These are phyloP conservation scores for Inga leiocalycina DNA, from an alignment of 306 rosid species.

Conservation along the genomic window DNA sequence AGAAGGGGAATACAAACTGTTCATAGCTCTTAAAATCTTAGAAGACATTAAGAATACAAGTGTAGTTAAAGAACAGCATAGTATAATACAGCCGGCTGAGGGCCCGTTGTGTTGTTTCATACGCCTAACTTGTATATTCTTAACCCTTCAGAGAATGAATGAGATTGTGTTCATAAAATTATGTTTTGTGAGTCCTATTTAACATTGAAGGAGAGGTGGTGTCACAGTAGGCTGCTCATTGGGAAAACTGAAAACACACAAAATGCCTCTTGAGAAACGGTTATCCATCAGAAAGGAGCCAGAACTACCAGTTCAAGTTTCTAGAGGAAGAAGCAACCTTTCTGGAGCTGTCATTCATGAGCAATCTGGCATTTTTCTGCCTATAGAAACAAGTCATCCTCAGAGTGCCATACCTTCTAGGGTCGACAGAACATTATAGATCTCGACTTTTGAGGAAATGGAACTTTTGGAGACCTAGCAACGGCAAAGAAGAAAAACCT, in stretches of 20 bases:
- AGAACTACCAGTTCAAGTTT: neutral
- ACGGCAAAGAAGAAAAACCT: neutral
- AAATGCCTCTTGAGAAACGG: neutral
- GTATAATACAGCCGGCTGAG: neutral
- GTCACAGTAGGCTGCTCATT: neutral
- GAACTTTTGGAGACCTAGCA: neutral
- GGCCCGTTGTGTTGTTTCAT: neutral
- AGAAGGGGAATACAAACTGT: constrained; percentile 5
- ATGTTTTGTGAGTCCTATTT: neutral
- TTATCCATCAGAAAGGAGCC: neutral
- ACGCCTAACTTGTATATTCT: neutral
- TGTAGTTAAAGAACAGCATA: neutral
- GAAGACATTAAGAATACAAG: neutral
- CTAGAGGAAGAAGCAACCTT: neutral
- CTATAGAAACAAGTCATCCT: neutral
- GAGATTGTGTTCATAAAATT: neutral
- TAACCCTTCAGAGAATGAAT: neutral
- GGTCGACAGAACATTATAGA: neutral
- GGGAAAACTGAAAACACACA: neutral
- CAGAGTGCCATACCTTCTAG: neutral
- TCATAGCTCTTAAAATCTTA: neutral
- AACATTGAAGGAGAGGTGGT: neutral
- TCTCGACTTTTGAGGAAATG: neutral
- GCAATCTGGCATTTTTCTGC: neutral
- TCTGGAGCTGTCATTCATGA: neutral